These are phyloP conservation scores for Haematococcus lacustris DNA, from an alignment of 139 green algal genomes.

Conservation along the genomic window DNA sequence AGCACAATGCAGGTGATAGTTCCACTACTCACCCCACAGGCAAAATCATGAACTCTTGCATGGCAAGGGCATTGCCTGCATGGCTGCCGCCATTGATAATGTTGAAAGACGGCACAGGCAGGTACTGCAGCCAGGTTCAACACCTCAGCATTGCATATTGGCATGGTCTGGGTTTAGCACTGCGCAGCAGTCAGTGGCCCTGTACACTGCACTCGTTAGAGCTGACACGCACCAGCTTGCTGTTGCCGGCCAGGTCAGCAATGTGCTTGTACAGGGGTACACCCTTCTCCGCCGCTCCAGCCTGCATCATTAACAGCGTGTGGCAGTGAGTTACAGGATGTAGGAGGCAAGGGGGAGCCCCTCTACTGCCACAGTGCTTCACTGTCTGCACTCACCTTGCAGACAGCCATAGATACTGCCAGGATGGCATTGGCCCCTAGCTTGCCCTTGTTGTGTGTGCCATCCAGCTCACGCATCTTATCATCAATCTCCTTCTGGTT, in stretches of 20 bases:
- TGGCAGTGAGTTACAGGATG: too few species aligned
- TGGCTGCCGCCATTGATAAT: constrained; percentile 99
- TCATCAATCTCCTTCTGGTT: constrained; percentile 88
- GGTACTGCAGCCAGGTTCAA: too few species aligned
- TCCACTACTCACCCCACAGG: constrained; percentile 73
- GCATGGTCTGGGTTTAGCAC: too few species aligned
- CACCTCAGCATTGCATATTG: too few species aligned
- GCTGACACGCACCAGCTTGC: constrained; percentile 66
- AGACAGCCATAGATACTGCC: constrained; percentile 91
- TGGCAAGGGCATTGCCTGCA: constrained; percentile 95
- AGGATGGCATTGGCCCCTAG: constrained; percentile 98
- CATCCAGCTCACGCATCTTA: constrained; percentile 92
- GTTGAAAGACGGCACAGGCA: constrained; percentile 98
- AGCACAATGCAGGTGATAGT: too few species aligned
- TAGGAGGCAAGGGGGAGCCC: too few species aligned
- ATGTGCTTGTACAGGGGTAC: constrained; percentile 96
- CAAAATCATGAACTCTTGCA: constrained; percentile 99
- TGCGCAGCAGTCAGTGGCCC: too few species aligned
- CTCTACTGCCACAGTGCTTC: too few species aligned
- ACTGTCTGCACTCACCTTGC: constrained; percentile 49
- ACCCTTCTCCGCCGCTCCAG: constrained; percentile 89
- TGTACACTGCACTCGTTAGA: too few species aligned
- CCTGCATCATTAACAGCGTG: constrained; percentile 50
- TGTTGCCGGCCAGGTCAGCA: constrained; percentile 86
- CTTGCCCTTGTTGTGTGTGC: constrained; percentile 95